These are phyloP conservation scores for Auricularia heimuer DNA, from an alignment of 768 basidiomycete species.

Conservation along the genomic window DNA sequence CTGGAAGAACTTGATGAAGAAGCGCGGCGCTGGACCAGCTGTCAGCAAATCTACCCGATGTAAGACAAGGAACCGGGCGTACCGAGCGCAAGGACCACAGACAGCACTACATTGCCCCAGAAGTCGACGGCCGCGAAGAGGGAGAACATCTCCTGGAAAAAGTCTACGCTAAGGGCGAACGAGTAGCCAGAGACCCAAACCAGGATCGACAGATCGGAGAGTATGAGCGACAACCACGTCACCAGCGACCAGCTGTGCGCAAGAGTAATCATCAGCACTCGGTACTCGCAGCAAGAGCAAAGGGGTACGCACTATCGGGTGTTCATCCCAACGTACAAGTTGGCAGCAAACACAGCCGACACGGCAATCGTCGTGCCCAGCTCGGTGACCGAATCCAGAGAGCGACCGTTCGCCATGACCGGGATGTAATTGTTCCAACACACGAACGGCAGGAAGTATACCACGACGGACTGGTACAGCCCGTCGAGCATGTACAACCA, in stretches of 20 bases:
- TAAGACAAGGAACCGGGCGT: slow-evolving; percentile 12
- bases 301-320: slow-evolving; percentile 68
- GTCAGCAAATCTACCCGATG: background rate
- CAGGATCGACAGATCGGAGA: slow-evolving; percentile 72
- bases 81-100: slow-evolving; percentile 66
- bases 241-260: slow-evolving; percentile 63
- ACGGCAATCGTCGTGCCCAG: slow-evolving; percentile 89
- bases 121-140: slow-evolving; percentile 74
- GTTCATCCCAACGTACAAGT: slow-evolving; percentile 85
- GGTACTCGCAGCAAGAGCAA: slow-evolving; percentile 8
- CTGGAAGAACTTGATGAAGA: slow-evolving; percentile 62
- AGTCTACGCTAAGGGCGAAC: slow-evolving; percentile 61
- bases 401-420: slow-evolving; percentile 48
- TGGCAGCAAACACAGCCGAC: slow-evolving; percentile 80
- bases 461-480: slow-evolving; percentile 80
- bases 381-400: slow-evolving; percentile 72
- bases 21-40: slow-evolving; percentile 55
- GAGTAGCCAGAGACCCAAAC: slow-evolving; percentile 86
- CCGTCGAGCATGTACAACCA: slow-evolving; percentile 95
- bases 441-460: slow-evolving; percentile 79
- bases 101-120: slow-evolving; percentile 70
- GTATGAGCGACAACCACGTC: slow-evolving; percentile 72
- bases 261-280: slow-evolving; percentile 10
- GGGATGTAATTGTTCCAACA: slow-evolving; percentile 51
- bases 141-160: slow-evolving; percentile 58